A percentile compares a stretch with the other conserved stretches of the same genome.
These are phyloP conservation scores for Skeletonema menzelii DNA, from an alignment of 108 stramenopile genomes.

Conservation along the genomic window DNA sequence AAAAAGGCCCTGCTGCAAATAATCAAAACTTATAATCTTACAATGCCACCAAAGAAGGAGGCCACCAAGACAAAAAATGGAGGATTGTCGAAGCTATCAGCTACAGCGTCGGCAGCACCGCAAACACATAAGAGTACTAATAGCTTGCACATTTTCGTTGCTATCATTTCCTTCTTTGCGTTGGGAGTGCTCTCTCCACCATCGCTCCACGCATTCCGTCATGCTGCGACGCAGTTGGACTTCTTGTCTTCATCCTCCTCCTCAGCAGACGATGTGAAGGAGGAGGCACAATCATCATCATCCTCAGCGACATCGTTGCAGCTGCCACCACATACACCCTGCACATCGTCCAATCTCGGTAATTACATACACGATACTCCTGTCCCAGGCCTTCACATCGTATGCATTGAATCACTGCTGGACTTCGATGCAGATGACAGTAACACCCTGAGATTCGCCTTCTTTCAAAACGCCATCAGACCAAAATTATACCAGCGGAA, in stretches of 20 bases:
- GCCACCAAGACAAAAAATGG: not conserved
- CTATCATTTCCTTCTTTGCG: slow-evolving; percentile 37
- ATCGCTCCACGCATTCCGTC: not conserved
- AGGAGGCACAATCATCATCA: not conserved
- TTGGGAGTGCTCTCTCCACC: slow-evolving; percentile 43
- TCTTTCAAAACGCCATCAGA: slow-evolving; percentile 25
- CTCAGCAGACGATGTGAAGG: not conserved
- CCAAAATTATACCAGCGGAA: slow-evolving; percentile 12
- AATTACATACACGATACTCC: slow-evolving; percentile 53
- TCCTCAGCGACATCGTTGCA: not conserved
- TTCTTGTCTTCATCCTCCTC: not conserved
- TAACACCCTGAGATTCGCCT: slow-evolving; percentile 34
- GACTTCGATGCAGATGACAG: slow-evolving; percentile 8
- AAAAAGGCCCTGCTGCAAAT: not conserved
- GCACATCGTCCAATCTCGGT: slow-evolving; percentile 43
- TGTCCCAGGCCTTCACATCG: slow-evolving; percentile 51
- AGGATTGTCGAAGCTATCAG: too few species aligned
- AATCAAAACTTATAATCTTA: too few species aligned
- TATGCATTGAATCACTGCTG: slow-evolving; percentile 41
- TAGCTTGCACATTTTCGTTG: slow-evolving; percentile 8
- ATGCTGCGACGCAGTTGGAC: not conserved
- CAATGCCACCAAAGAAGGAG: not conserved
- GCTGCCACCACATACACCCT: slow-evolving; percentile 32
- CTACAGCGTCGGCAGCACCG: not conserved
- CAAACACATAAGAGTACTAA: not conserved